Evolutionary conservation across 2,329 filamentous ascomycete species (phyloP), one percentile per base, ranked within the genome.

Genomic region (Cytospora piceicola): DNA sequence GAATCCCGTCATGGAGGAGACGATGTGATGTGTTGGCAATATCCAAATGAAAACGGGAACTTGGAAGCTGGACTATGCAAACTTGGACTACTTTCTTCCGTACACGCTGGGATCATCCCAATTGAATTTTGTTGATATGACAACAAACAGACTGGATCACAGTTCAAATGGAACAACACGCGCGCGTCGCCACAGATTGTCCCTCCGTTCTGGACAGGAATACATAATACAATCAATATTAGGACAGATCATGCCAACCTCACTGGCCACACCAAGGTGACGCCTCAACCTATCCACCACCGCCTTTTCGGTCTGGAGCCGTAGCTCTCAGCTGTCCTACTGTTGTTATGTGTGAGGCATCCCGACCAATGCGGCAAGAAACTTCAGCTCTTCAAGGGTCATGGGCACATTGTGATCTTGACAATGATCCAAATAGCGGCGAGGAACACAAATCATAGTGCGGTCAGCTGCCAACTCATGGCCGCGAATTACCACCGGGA

Each of bases 391-490:
- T 49, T 24, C 46, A 49, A 49, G 46, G 46, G 46, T 49, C n/a
- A 49, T 49, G n/a, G n/a, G 4, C 46, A n/a, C 46, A 24, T 14
- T 49, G 46, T n/a, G n/a, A 24, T 24, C 6, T 49, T 49, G n/a
- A 8, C 11, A 9, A 24, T 4, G 46, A 49, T 49, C 46, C 39
- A 17, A 46, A 49, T n/a, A 49, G 46, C 9, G 46, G 7, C 46
- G 46, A 49, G n/a, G n/a, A 5, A 22, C 12, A 12, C 20, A 11
- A 12, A 12, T 49, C n/a, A 49, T n/a, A 24, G 7, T 49, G 46
- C 46, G 46, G 46, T 49, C 46, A 49, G 46, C 46, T 49, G 46
- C 46, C 46, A 49, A 24, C 46, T 49, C 46, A 49, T 49, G n/a
- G n/a, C 15, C n/a, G 27, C 5, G n/a, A n/a, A 49, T 17, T 49